These are phyloP conservation scores for Aureobasidium sp. DNA, from an alignment of 2,329 filamentous ascomycete species.

Conservation along the genomic window DNA sequence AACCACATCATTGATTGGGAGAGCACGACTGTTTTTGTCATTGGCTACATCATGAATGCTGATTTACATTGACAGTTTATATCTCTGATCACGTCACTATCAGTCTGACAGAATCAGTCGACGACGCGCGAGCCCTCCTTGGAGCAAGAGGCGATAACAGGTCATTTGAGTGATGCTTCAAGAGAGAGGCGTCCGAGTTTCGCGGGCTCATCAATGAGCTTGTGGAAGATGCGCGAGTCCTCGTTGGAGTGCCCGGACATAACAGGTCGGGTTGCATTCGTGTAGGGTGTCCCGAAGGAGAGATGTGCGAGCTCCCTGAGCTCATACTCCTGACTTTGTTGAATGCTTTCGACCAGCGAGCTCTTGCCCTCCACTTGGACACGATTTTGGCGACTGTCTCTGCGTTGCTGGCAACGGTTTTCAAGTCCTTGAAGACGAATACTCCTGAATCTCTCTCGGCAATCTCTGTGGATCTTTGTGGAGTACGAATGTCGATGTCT, in stretches of 20 bases:
- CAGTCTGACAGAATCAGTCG: background rate
- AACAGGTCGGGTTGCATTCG: background rate
- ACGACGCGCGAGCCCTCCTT: background rate
- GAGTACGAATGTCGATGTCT: background rate
- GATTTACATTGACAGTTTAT: background rate
- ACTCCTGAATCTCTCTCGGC: background rate
- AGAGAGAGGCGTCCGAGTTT: background rate
- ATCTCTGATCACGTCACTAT: background rate
- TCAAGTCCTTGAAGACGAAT: background rate
- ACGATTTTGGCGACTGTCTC: background rate
- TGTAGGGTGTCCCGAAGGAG: background rate
- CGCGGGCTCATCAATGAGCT: background rate
- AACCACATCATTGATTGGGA: background rate
- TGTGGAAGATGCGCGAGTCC: background rate
- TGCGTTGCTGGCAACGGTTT: background rate
- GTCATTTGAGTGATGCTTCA: background rate
- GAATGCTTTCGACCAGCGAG: conserved; percentile 1
- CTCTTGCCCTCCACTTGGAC: conserved; percentile 3
- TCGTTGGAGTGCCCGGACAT: background rate
- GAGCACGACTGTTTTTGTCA: background rate
- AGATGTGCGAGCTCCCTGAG: background rate
- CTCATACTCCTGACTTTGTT: background rate
- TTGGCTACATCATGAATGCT: too few species aligned
- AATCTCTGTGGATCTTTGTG: background rate
- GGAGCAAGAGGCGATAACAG: background rate